Evolutionary conservation across 345 rosid species (phyloP), one percentile per base, ranked within the genome.

Genomic region (Excoecaria agallocha): DNA sequence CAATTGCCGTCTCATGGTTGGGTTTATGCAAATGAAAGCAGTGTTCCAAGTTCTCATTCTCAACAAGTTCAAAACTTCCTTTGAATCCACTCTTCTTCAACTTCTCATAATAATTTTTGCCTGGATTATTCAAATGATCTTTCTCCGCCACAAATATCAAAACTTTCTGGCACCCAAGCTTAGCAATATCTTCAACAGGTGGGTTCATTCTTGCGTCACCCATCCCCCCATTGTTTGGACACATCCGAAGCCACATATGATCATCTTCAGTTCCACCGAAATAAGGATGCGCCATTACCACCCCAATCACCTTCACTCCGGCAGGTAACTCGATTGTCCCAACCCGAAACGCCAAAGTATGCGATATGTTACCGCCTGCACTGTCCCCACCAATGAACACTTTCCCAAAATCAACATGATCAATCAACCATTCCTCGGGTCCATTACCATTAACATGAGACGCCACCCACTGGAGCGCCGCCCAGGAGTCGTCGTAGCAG

Each of bases 181-280:
- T 73, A 0, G 37, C 78, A 68, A 81, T 45, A 69, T 87, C 88
- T 74, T 65, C 82, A 5, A 66, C 62, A 1, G 72, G 60, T n/a
- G 86, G 85, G 45, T 82, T 87, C 81, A 85, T 58, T 74, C 83
- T 75, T 2, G 81, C 86, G 74, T 87, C 88, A 63, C 81, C 67
- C 76, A 80, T 49, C 38, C 90, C 82, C 0, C 58, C 57, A 43
- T 81, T 77, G 2, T 38, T 58, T 12, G 81, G 78, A 62, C 82
- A 82, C 87, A 86, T 80, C 35, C 62, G 75, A 69, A 86, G 58
- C 89, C 86, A 84, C 80, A 79, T 81, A 0, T 39, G 57, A 46
- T 86, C 85, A 45, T 79, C 87, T 43, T 79, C 79, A 2, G 78
- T 71, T 7, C 87, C 86, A 2, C 86, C 85, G 43, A 84, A 87